phyloP scores from a whole-genome alignment of 1,284 basidiomycete species.

The Chalciporus sp. region DNA sequence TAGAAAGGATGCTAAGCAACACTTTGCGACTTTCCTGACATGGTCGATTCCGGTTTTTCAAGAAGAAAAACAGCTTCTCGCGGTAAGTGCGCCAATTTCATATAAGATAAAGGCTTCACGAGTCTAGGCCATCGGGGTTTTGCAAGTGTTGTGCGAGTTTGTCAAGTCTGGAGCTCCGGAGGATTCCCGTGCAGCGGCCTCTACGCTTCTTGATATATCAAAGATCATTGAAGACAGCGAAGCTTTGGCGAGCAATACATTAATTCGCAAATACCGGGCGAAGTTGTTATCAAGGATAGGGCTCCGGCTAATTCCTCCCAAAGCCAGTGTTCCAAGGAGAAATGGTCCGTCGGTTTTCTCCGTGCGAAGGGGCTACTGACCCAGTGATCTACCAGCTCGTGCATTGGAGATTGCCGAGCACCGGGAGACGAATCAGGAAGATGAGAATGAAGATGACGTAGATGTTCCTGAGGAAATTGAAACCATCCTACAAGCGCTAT shows the following conservation, averaged over 20 bases:
- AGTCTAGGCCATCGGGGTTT: conserved; percentile 65
- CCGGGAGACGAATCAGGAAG: conserved; percentile 1
- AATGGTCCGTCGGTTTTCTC: conserved; percentile 32
- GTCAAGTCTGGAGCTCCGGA: conserved; percentile 66
- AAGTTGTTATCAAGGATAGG: conserved; percentile 69
- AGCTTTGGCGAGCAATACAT: conserved; percentile 53
- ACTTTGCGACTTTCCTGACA: conserved; percentile 53
- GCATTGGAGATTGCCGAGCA: conserved; percentile 18
- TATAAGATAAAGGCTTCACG: conserved; percentile 4
- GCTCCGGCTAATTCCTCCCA: conserved; percentile 62
- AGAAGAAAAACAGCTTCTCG: conserved; percentile 48
- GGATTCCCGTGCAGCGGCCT: conserved; percentile 48
- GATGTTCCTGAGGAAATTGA: conserved; percentile 87
- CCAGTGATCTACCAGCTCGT: conserved; percentile 26
- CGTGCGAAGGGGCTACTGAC: not conserved
- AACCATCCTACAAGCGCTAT: conserved; percentile 70
- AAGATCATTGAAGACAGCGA: conserved; percentile 42
- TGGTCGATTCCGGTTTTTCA: conserved; percentile 44
- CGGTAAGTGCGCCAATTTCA: conserved; percentile 41
- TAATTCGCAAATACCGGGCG: conserved; percentile 65
- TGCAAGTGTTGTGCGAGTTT: conserved; percentile 77
- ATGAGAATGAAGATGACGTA: conserved; percentile 48
- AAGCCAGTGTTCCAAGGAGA: conserved; percentile 36
- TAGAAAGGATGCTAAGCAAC: conserved; percentile 65
- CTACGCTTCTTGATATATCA: conserved; percentile 48